Conservation (phyloP, 108 stramenopile genomes). For the Cyclotella choctawhatcheeana region DNA sequence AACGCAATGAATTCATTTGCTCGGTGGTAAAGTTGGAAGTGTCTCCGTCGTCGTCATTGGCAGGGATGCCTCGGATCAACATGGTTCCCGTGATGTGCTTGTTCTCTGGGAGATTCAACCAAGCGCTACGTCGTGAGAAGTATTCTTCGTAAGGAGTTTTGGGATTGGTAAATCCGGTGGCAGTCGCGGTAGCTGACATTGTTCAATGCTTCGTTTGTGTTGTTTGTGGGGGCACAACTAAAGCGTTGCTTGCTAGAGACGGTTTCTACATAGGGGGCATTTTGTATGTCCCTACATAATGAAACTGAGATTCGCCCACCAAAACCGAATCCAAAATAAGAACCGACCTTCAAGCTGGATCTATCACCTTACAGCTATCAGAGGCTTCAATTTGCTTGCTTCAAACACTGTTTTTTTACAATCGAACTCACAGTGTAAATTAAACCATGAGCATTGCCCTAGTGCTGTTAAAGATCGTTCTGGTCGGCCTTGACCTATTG, state of each 20-base stretch:
- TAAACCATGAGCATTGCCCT: slow-evolving; percentile 59
- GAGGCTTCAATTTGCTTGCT: too few species aligned
- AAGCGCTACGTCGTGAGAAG: neutral
- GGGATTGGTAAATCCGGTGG: neutral
- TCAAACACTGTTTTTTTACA: too few species aligned
- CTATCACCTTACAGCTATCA: too few species aligned
- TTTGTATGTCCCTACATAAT: too few species aligned
- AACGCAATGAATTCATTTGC: neutral
- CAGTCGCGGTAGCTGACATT: neutral
- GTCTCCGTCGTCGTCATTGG: neutral
- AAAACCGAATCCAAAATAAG: too few species aligned
- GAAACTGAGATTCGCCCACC: too few species aligned
- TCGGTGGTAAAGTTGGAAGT: neutral
- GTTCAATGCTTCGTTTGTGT: neutral
- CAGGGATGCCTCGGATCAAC: neutral
- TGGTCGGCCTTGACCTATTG: slow-evolving; percentile 77
- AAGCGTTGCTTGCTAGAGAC: neutral
- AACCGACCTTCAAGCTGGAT: too few species aligned
- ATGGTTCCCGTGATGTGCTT: neutral
- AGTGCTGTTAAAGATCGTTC: slow-evolving; percentile 76
- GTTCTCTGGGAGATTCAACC: neutral
- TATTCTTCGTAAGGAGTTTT: neutral
- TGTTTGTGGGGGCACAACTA: neutral
- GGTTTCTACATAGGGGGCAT: too few species aligned
- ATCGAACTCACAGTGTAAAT: too few species aligned